phyloP scores from a whole-genome alignment of 2,329 filamentous ascomycete genomes.

The Plectosphaerella plurivora region DNA sequence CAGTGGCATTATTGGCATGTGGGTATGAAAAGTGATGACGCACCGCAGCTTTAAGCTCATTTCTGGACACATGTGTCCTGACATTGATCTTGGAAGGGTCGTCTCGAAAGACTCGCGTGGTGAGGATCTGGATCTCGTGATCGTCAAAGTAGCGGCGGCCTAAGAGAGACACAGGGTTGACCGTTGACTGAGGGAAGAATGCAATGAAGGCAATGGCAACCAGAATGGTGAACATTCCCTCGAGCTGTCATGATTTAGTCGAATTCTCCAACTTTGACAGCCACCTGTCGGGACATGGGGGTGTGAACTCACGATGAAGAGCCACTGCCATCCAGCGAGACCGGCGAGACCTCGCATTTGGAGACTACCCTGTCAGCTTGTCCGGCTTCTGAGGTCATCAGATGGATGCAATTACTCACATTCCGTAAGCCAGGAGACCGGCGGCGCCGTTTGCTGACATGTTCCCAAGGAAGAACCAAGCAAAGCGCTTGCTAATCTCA shows the following conservation, averaged over 20 bases:
- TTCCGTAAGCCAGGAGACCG: conserved; percentile 35
- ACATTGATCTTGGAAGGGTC: conserved; percentile 27
- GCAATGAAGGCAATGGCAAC: conserved; percentile 23
- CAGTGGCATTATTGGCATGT: too few species aligned
- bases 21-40: conserved; percentile 3
- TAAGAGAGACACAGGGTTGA: conserved; percentile 22
- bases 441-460: conserved; percentile 30
- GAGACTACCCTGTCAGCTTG: not conserved
- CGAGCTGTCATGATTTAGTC: conserved; percentile 15
- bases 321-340: too few species aligned
- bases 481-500: conserved; percentile 38
- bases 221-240: conserved; percentile 29
- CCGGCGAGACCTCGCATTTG: too few species aligned
- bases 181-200: conserved; percentile 21
- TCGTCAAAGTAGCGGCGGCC: conserved; percentile 25
- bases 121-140: conserved; percentile 27
- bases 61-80: conserved; percentile 21
- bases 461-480: conserved; percentile 38
- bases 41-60: conserved; percentile 27
- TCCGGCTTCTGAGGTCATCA: not conserved
- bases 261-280: too few species aligned
- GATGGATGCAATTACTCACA: conserved; percentile 9
- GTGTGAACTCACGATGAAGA: not conserved
- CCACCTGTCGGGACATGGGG: too few species aligned
- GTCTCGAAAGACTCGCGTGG: conserved; percentile 23